Conservation (phyloP, 805 yeast species). For the Kluyveromyces nonfermentans region DNA sequence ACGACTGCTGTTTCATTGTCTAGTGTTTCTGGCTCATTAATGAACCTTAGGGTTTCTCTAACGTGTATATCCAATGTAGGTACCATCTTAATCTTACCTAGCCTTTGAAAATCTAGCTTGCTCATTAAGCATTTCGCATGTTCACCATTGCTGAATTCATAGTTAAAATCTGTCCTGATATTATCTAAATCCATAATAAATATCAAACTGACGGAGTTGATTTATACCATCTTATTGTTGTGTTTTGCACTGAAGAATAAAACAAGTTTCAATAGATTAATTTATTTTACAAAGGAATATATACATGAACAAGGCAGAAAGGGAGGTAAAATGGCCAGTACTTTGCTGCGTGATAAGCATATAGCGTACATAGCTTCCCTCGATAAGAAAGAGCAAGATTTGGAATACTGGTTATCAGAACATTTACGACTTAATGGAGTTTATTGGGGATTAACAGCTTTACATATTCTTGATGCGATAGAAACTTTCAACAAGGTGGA, state of each 20-base stretch:
- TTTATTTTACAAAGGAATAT: not conserved
- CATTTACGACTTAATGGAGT: constrained; percentile 86
- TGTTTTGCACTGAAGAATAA: not conserved
- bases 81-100: constrained; percentile 26
- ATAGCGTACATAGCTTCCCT: constrained; percentile 45
- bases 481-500: constrained; percentile 52
- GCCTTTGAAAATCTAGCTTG: constrained; percentile 21
- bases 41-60: constrained; percentile 34
- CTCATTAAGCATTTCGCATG: constrained; percentile 22
- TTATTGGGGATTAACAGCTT: constrained; percentile 88
- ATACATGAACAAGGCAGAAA: not conserved
- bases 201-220: not conserved
- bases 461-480: constrained; percentile 47
- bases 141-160: constrained; percentile 16
- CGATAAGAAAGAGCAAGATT: constrained; percentile 45
- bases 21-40: constrained; percentile 48
- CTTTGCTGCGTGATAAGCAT: constrained; percentile 39
- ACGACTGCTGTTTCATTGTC: constrained; percentile 53
- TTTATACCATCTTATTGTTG: not conserved
- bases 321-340: not conserved
- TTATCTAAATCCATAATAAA: constrained; percentile 1
- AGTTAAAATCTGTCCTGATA: constrained; percentile 5
- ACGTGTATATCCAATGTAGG: constrained; percentile 68
- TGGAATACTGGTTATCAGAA: constrained; percentile 83
- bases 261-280: not conserved